phyloP scores from a whole-genome alignment of 192 early-diverging fungal species.

The Phlyctochytrium arcticum region DNA sequence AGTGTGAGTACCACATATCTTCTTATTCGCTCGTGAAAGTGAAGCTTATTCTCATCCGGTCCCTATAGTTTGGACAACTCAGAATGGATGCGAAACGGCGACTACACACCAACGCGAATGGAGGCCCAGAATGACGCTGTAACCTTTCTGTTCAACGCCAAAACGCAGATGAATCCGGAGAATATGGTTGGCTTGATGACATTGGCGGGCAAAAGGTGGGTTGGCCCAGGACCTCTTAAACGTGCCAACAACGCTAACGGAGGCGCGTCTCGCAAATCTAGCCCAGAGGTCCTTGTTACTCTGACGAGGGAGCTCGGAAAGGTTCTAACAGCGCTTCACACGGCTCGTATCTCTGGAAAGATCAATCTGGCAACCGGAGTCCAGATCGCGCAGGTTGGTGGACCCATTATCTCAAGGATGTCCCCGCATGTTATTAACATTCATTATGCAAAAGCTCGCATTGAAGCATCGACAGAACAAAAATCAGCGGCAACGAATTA shows the following conservation, averaged over 20 bases:
- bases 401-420: too few relatives aligned
- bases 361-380: conserved; percentile 78
- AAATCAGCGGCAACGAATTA: conserved; percentile 88
- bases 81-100: conserved; percentile 98
- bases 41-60: neutral
- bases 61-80: conserved; percentile 78
- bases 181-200: conserved; percentile 94
- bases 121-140: conserved; percentile 93
- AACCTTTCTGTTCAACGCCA: conserved; percentile 84
- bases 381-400: conserved; percentile 96
- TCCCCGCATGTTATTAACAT: too few relatives aligned
- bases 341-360: conserved; percentile 67
- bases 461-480: conserved; percentile 97
- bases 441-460: too few relatives aligned
- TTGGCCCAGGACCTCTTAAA: neutral
- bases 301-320: conserved; percentile 87
- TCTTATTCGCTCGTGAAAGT: neutral
- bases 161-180: conserved; percentile 90
- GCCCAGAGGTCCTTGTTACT: conserved; percentile 90
- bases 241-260: neutral
- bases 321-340: conserved; percentile 81
- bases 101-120: conserved; percentile 90
- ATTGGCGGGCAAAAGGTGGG: conserved; percentile 84
- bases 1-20: conserved; percentile 52
- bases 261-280: conserved; percentile 22